Evolutionary conservation across 306 rosid species (phyloP).

Genomic region (Elaeagnus macrophylla): DNA sequence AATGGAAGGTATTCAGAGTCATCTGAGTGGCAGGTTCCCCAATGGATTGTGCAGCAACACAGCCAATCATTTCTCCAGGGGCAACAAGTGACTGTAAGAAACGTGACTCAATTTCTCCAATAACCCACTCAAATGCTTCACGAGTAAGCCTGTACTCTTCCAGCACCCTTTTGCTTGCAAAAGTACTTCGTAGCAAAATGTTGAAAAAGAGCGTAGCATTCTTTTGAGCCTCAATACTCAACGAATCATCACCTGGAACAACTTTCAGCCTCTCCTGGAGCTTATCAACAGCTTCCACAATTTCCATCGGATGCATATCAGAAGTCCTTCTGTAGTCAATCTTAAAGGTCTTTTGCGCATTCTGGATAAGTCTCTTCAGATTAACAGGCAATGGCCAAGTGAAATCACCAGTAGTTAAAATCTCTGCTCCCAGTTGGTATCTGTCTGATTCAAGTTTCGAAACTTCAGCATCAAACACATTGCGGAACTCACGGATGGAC

Average conservation of each 20-base stretch:
- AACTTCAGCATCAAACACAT: constrained; percentile 95
- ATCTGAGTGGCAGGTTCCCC: constrained; percentile 99
- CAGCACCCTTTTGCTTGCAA: constrained; percentile 92
- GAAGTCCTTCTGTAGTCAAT: constrained; percentile 92
- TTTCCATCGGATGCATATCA: constrained; percentile 99
- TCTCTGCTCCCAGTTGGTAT: constrained; percentile 77
- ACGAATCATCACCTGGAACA: constrained; percentile 87
- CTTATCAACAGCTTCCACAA: constrained; percentile 96
- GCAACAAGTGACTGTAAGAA: constrained; percentile 95
- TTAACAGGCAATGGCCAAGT: constrained; percentile 91
- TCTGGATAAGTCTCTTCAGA: constrained; percentile 94
- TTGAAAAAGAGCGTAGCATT: constrained; percentile 87
- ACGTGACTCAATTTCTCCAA: constrained; percentile 93
- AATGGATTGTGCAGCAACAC: constrained; percentile 95
- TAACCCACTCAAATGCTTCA: constrained; percentile 97
- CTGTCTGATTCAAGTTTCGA: constrained; percentile 84
- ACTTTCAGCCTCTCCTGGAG: constrained; percentile 95
- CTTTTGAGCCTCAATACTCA: constrained; percentile 95
- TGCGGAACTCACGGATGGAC: constrained; percentile 89
- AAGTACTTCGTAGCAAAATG: constrained; percentile 90
- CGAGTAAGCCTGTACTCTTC: constrained; percentile 96
- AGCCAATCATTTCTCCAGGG: constrained; percentile 98
- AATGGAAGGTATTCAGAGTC: constrained; percentile 99
- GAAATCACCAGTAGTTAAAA: constrained; percentile 78
- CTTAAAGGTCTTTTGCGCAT: constrained; percentile 92